Percentiles rank a stretch among this genome's conserved stretches.
Conservation (phyloP, 2,329 filamentous ascomycete genomes). For the Colletotrichum sp. region DNA sequence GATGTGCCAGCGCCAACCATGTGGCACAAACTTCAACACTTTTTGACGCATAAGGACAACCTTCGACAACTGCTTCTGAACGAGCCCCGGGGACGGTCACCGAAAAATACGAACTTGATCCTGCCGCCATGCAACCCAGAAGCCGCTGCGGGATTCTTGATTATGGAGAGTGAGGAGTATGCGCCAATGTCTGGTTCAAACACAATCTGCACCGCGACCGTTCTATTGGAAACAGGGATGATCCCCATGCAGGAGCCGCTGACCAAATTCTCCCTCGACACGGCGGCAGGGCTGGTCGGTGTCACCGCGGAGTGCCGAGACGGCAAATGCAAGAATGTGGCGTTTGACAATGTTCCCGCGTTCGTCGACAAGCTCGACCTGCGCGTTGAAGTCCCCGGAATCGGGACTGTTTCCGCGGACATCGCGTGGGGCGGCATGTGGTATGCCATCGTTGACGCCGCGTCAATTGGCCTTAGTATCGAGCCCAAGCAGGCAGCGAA, state of each 20-base stretch:
- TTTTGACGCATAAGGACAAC: conserved; percentile 39
- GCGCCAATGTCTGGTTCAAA: conserved; percentile 44
- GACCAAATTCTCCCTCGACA: conserved; percentile 40
- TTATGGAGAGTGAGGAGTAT: conserved; percentile 25
- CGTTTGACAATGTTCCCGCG: conserved; percentile 49
- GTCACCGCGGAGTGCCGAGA: conserved; percentile 42
- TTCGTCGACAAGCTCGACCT: conserved; percentile 46
- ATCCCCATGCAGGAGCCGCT: conserved; percentile 44
- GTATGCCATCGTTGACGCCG: conserved; percentile 45
- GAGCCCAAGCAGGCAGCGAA: conserved; percentile 33
- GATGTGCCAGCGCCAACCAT: conserved; percentile 48
- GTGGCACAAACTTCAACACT: conserved; percentile 51
- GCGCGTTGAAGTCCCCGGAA: conserved; percentile 41
- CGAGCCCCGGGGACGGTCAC: conserved; percentile 42
- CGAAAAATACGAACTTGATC: conserved; percentile 39
- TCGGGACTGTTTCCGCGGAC: conserved; percentile 44
- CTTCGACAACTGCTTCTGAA: conserved; percentile 41
- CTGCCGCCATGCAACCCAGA: conserved; percentile 42
- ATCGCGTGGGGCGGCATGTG: conserved; percentile 53
- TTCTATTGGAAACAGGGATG: conserved; percentile 50
- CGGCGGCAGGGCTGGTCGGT: conserved; percentile 42
- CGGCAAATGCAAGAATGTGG: conserved; percentile 47
- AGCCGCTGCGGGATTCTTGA: conserved; percentile 47
- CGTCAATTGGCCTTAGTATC: conserved; percentile 38
- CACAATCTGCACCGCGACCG: conserved; percentile 45